These are phyloP conservation scores for Tylopilus subfusipes DNA, from an alignment of 768 basidiomycete genomes.

Conservation along the genomic window DNA sequence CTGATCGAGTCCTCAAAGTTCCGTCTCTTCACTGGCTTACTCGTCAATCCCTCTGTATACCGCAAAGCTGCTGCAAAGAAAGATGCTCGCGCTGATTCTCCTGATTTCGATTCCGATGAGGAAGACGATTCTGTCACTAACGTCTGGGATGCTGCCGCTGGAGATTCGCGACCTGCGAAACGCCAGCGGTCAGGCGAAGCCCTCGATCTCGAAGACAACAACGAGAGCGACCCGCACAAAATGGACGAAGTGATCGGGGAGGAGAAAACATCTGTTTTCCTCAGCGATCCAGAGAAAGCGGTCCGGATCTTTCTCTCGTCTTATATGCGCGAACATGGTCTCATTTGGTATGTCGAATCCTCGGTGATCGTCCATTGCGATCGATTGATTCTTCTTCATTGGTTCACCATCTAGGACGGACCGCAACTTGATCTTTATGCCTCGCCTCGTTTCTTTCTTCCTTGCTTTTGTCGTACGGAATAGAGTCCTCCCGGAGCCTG, in stretches of 20 bases:
- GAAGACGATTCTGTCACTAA: constrained; percentile 19
- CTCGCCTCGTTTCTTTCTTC: constrained; percentile 58
- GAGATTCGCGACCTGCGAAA: constrained; percentile 16
- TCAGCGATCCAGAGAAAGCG: constrained; percentile 56
- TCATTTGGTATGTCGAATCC: constrained; percentile 53
- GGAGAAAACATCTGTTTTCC: constrained; percentile 48
- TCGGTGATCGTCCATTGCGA: background rate
- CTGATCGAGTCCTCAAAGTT: constrained; percentile 43
- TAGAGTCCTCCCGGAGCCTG: constrained; percentile 47
- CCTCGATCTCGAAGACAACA: constrained; percentile 24
- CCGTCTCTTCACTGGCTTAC: constrained; percentile 57
- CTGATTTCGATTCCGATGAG: constrained; percentile 35
- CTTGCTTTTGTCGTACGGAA: constrained; percentile 57
- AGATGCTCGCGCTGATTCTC: constrained; percentile 29
- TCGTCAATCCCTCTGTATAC: constrained; percentile 41
- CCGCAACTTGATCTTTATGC: constrained; percentile 46
- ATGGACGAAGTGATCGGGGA: constrained; percentile 37
- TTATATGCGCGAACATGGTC: constrained; percentile 61
- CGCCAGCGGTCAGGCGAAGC: constrained; percentile 23
- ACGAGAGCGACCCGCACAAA: constrained; percentile 38
- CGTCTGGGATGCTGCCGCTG: background rate
- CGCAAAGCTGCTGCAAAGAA: constrained; percentile 33
- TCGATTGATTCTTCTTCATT: background rate
- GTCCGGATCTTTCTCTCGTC: constrained; percentile 69
- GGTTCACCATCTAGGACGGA: constrained; percentile 38